A percentile compares a stretch with the other conserved stretches of the same genome.
phyloP scores from a whole-genome alignment of 225 moss, liverwort and hornwort genomes.

The Thuidium tamariscinum region DNA sequence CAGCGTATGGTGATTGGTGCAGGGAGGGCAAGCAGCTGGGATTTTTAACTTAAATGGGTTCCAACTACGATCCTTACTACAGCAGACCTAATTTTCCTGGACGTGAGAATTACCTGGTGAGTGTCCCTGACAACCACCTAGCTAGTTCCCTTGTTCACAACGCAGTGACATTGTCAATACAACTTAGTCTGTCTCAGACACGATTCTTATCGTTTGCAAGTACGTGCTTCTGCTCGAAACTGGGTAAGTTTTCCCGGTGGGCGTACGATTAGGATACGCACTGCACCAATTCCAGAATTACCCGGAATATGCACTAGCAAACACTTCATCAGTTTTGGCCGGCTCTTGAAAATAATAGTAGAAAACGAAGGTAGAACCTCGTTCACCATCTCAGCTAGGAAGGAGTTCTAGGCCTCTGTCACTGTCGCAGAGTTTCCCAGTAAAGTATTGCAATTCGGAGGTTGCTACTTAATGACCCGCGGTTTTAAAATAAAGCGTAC shows the following conservation, averaged over 20 bases:
- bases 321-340: neutral
- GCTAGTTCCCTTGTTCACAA: neutral
- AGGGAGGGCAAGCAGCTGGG: neutral
- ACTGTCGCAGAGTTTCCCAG: neutral
- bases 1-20: constrained; percentile 2
- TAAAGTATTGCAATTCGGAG: constrained; percentile 5
- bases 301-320: no score
- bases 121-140: neutral
- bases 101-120: constrained; percentile 24
- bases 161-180: neutral
- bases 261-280: neutral
- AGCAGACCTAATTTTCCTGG: constrained; percentile 23
- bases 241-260: neutral
- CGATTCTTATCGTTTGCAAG: neutral
- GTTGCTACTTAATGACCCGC: neutral
- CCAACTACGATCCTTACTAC: constrained; percentile 32
- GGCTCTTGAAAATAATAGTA: neutral
- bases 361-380: neutral
- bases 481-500: neutral
- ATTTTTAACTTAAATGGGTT: constrained; percentile 17
- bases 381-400: neutral
- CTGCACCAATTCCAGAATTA: neutral
- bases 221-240: neutral
- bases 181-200: neutral
- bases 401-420: neutral